A percentile compares a stretch with the other conserved stretches of the same genome.
These are phyloP conservation scores for Emericellopsis terricola DNA, from an alignment of 495 filamentous ascomycete species.

Conservation along the genomic window DNA sequence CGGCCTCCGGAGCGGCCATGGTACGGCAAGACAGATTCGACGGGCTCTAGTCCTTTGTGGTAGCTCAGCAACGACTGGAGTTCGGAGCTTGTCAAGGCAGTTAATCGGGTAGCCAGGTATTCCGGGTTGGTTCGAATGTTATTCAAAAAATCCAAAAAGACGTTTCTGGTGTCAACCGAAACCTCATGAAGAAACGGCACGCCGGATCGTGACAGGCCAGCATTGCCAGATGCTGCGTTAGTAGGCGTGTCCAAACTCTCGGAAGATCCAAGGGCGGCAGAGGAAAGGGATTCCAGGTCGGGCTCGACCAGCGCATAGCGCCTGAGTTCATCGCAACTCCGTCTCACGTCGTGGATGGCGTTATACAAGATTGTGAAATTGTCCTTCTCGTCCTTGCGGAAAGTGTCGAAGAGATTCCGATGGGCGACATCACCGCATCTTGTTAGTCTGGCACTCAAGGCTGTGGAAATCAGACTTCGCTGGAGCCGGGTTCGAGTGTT, in stretches of 20 bases:
- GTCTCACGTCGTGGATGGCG: slow-evolving; percentile 72
- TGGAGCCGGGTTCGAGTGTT: slow-evolving; percentile 50
- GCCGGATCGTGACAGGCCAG: slow-evolving; percentile 18
- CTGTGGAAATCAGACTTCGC: slow-evolving; percentile 49
- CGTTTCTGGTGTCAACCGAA: slow-evolving; percentile 52
- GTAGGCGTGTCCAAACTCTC: slow-evolving; percentile 24
- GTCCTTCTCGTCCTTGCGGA: slow-evolving; percentile 78
- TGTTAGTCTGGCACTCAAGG: slow-evolving; percentile 61
- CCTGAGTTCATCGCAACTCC: slow-evolving; percentile 58
- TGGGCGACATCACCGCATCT: slow-evolving; percentile 62
- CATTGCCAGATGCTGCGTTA: slow-evolving; percentile 9
- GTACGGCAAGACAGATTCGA: slow-evolving; percentile 65
- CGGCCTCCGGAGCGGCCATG: slow-evolving; percentile 43
- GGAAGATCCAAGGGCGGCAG: slow-evolving; percentile 22
- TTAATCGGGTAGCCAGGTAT: slow-evolving; percentile 69
- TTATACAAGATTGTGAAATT: slow-evolving; percentile 76
- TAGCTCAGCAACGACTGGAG: slow-evolving; percentile 54
- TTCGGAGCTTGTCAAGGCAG: slow-evolving; percentile 52
- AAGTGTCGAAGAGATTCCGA: slow-evolving; percentile 69
- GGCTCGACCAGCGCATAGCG: slow-evolving; percentile 51
- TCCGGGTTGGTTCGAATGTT: slow-evolving; percentile 70
- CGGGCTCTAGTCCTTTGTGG: slow-evolving; percentile 56
- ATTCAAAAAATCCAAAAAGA: slow-evolving; percentile 61
- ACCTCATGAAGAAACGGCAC: slow-evolving; percentile 68
- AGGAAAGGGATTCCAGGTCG: slow-evolving; percentile 37